phyloP scores from a whole-genome alignment of 2,329 filamentous ascomycete genomes.

The Juglanconis oblonga region DNA sequence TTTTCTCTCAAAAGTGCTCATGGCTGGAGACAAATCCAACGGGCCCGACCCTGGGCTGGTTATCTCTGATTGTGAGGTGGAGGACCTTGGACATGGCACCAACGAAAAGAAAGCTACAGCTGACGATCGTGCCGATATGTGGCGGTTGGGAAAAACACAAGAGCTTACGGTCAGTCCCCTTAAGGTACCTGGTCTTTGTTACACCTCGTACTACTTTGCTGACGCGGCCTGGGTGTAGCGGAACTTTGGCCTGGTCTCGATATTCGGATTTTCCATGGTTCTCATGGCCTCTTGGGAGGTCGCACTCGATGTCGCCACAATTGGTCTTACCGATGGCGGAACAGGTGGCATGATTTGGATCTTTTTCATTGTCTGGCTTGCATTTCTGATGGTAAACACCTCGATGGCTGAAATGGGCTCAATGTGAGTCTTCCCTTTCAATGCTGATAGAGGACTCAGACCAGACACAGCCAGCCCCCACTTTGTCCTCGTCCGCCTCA shows the following conservation, averaged over 20 bases:
- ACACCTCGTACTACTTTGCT: neutral
- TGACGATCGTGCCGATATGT: constrained; percentile 41
- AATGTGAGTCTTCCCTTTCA: constrained; percentile 38
- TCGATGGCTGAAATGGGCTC: constrained; percentile 41
- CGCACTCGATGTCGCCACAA: constrained; percentile 23
- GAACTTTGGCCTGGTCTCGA: constrained; percentile 44
- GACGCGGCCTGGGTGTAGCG: constrained; percentile 21
- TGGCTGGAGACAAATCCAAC: too few species aligned
- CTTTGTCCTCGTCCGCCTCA: too few species aligned
- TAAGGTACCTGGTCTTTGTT: neutral
- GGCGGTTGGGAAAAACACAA: constrained; percentile 47
- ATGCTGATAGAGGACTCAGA: too few species aligned
- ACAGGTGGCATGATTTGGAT: constrained; percentile 42
- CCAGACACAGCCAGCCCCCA: too few species aligned
- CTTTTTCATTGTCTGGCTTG: constrained; percentile 36
- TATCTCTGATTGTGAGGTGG: too few species aligned
- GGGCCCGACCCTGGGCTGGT: too few species aligned
- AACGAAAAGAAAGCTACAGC: neutral
- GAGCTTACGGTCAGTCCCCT: constrained; percentile 37
- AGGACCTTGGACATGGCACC: too few species aligned
- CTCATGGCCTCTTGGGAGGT: constrained; percentile 45
- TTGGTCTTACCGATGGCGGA: constrained; percentile 39
- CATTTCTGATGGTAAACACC: constrained; percentile 36
- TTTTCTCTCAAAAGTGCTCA: too few species aligned
- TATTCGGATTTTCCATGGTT: constrained; percentile 47